Evolutionary conservation across 2,329 filamentous ascomycete genomes (phyloP), one percentile per base, ranked within the genome.

Genomic region (Colletotrichum sp.): DNA sequence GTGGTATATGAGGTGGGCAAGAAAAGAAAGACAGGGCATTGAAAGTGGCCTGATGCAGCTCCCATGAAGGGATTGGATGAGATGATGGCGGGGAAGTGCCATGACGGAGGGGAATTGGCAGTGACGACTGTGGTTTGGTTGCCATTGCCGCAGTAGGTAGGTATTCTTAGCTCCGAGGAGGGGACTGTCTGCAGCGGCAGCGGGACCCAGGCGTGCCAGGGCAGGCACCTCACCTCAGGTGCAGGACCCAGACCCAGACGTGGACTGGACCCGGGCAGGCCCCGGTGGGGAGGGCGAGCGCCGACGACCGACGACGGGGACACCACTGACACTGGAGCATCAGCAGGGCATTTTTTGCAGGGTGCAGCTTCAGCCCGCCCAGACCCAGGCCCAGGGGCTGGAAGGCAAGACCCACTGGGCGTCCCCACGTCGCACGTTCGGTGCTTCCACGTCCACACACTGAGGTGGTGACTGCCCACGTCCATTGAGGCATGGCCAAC

Each of bases 31-130:
- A 59, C 57, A 69, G 70, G 65, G 64, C 57, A 59, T 30, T 34
- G 64, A 69, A 74, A 76, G 34, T 76, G 74, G 74, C 65, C 74
- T 76, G 74, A 76, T 76, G 70, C 74, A 76, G 57, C 70, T 74
- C 70, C 70, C 32, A 69, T 69, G 69, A 59, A 69, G 21, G 65
- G 64, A 69, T 39, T 49, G 65, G 44, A 76, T 76, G 71, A 67
- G 70, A 73, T 60, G 74, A 76, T 60, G 65, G 74, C 74, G 74
- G 74, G 74, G 74, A 26, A 75, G 30, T 68, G 69, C 66, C 72
- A 68, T 39, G 68, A 57, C 63, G 63, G 57, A 66, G 62, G 44
- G 59, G 49, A 28, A 55, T 75, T 60, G 34, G 62, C 62, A 64
- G 34, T 64, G 34, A 64, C 62, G 62, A 64, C 62, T 49, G 44